These are phyloP conservation scores for Exophiala bonariae DNA, from an alignment of 2,329 filamentous ascomycete species.

Conservation along the genomic window DNA sequence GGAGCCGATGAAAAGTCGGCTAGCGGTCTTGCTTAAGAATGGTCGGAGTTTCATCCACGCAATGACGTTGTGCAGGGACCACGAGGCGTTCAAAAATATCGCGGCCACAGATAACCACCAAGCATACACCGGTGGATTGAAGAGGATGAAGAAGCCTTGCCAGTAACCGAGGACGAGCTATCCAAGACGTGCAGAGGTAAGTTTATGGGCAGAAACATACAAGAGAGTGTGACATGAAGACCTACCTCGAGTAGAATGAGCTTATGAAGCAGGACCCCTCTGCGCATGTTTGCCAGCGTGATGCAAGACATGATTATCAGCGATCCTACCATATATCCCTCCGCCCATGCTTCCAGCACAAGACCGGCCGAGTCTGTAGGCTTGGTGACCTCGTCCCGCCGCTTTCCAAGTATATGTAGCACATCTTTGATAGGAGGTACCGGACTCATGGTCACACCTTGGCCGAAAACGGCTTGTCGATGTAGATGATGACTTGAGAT, in stretches of 20 bases:
- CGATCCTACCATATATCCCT: constrained; percentile 44
- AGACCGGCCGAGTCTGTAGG: constrained; percentile 31
- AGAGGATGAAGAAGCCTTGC: constrained; percentile 58
- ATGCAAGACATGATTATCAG: constrained; percentile 46
- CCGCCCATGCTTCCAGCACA: constrained; percentile 42
- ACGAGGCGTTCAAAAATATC: constrained; percentile 57
- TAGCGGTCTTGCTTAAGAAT: constrained; percentile 49
- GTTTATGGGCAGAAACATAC: background rate
- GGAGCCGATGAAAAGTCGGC: constrained; percentile 54
- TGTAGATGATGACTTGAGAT: background rate
- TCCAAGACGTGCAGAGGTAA: background rate
- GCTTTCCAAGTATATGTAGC: constrained; percentile 13
- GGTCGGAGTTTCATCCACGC: constrained; percentile 62
- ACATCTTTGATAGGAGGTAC: constrained; percentile 18
- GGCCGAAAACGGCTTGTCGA: background rate
- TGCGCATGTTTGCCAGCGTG: constrained; percentile 46
- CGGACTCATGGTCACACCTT: constrained; percentile 21
- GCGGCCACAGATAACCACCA: constrained; percentile 61
- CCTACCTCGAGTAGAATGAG: constrained; percentile 45
- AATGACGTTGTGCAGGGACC: constrained; percentile 61
- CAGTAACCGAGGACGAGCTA: constrained; percentile 53
- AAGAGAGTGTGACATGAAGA: background rate
- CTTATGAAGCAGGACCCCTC: constrained; percentile 43
- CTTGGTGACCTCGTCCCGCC: constrained; percentile 20
- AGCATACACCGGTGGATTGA: constrained; percentile 51